phyloP scores from a whole-genome alignment of 129 eudicot genomes.

The Lonicera japonica region DNA sequence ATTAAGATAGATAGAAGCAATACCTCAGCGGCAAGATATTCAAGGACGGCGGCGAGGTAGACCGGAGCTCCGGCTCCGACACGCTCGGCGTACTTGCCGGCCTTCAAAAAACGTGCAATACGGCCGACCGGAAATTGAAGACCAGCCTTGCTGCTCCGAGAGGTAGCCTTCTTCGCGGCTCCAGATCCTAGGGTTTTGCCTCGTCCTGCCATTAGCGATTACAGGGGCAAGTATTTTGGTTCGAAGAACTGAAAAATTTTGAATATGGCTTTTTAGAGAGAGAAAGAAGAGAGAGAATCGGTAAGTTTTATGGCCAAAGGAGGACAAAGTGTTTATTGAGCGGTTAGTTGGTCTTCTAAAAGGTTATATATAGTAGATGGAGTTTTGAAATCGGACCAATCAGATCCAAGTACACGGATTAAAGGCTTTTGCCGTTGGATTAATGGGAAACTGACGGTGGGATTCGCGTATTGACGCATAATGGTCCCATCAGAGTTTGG shows the following conservation, averaged over 20 bases:
- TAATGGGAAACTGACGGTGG: slow-evolving; percentile 5
- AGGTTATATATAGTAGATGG: slow-evolving; percentile 6
- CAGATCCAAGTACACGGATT: slow-evolving; percentile 13
- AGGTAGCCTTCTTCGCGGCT: slow-evolving; percentile 41
- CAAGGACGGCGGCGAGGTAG: slow-evolving; percentile 65
- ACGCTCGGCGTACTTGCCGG: slow-evolving; percentile 78
- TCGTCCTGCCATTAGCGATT: slow-evolving; percentile 26
- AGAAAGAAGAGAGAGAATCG: neutral
- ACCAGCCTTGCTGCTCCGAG: slow-evolving; percentile 73
- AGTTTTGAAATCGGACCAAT: slow-evolving; percentile 12
- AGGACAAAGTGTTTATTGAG: neutral
- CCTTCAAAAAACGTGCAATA: slow-evolving; percentile 69
- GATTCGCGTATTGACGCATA: too few species aligned
- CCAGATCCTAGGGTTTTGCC: slow-evolving; percentile 33
- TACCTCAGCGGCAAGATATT: slow-evolving; percentile 82
- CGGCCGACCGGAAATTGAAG: slow-evolving; percentile 87
- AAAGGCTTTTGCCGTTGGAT: slow-evolving; percentile 12
- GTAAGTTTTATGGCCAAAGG: neutral
- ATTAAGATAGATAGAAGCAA: neutral
- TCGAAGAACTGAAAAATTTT: neutral
- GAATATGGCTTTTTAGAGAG: neutral
- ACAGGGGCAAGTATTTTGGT: neutral
- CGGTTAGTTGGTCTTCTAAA: slow-evolving; percentile 6
- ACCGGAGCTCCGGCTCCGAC: slow-evolving; percentile 81
- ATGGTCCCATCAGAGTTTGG: neutral